phyloP scores from a whole-genome alignment of 2,329 filamentous ascomycete genomes.

The Phialophora expanda region DNA sequence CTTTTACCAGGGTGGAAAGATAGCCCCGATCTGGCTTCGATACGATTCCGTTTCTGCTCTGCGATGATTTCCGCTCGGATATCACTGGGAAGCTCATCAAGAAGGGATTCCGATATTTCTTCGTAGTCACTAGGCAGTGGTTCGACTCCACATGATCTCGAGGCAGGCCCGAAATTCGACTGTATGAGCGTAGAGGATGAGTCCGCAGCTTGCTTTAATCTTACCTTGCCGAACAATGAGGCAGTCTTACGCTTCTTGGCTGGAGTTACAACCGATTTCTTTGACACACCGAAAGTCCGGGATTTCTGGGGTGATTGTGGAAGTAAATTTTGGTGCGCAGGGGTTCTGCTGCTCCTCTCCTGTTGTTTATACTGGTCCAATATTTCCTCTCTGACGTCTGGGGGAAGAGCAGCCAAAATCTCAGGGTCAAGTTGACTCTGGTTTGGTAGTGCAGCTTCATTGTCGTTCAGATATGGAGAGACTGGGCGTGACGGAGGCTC shows the following conservation, averaged over 20 bases:
- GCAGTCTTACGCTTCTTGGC: conserved; percentile 66
- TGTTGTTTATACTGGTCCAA: conserved; percentile 69
- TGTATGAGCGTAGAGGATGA: conserved; percentile 69
- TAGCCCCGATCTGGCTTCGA: conserved; percentile 63
- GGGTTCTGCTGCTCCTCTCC: conserved; percentile 43
- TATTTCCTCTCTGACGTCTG: conserved; percentile 83
- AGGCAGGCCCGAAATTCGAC: conserved; percentile 67
- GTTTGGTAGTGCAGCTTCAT: conserved; percentile 54
- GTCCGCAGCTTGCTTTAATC: conserved; percentile 58
- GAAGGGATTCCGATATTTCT: conserved; percentile 70
- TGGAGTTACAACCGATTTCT: conserved; percentile 62
- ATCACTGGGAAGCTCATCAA: conserved; percentile 81
- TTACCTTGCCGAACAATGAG: conserved; percentile 49
- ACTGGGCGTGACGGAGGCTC: conserved; percentile 44
- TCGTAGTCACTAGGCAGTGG: conserved; percentile 38
- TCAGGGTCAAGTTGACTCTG: conserved; percentile 85
- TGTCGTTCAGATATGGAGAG: conserved; percentile 44
- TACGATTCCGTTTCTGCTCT: conserved; percentile 69
- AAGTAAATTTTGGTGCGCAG: conserved; percentile 54
- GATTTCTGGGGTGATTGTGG: conserved; percentile 54
- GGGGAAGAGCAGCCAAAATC: conserved; percentile 80
- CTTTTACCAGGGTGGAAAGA: conserved; percentile 46
- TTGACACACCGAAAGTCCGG: conserved; percentile 44
- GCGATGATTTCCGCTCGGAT: conserved; percentile 77
- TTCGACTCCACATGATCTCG: conserved; percentile 32